phyloP scores from a whole-genome alignment of 192 early-diverging fungal genomes.

The Gorgonomyces haynaldii region DNA sequence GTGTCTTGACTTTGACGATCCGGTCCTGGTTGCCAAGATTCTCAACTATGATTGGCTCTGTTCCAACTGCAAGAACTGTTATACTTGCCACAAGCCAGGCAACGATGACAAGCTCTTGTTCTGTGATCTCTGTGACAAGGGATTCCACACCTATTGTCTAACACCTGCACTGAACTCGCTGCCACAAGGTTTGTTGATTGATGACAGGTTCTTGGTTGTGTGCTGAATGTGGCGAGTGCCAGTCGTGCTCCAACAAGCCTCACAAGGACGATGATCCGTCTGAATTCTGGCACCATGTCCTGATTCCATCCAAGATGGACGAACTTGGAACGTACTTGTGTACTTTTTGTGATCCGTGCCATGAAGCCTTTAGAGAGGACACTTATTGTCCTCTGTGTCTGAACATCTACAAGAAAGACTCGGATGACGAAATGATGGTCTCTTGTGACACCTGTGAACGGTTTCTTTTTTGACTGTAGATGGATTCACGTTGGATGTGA shows the following conservation, averaged over 20 bases:
- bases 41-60: slow-evolving; percentile 38
- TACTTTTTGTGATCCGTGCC: slow-evolving; percentile 32
- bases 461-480: slow-evolving; percentile 19
- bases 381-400: slow-evolving; percentile 38
- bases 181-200: slow-evolving; percentile 26
- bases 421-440: slow-evolving; percentile 34
- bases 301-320: slow-evolving; percentile 17
- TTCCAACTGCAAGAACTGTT: slow-evolving; percentile 38
- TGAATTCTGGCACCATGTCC: slow-evolving; percentile 21
- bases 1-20: slow-evolving; percentile 35
- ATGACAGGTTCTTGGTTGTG: slow-evolving; percentile 36
- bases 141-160: slow-evolving; percentile 41
- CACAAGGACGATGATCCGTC: neutral
- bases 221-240: slow-evolving; percentile 26
- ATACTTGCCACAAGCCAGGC: slow-evolving; percentile 30
- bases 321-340: slow-evolving; percentile 28
- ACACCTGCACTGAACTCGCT: slow-evolving; percentile 27
- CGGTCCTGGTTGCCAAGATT: slow-evolving; percentile 26
- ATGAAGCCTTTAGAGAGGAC: slow-evolving; percentile 18
- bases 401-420: slow-evolving; percentile 29
- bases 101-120: slow-evolving; percentile 41
- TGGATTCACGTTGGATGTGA: slow-evolving; percentile 48
- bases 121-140: slow-evolving; percentile 46
- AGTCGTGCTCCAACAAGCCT: slow-evolving; percentile 17
- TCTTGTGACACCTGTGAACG: slow-evolving; percentile 39